phyloP scores from a whole-genome alignment of 75 land plant species.

The Isoetes taiwanensis region DNA sequence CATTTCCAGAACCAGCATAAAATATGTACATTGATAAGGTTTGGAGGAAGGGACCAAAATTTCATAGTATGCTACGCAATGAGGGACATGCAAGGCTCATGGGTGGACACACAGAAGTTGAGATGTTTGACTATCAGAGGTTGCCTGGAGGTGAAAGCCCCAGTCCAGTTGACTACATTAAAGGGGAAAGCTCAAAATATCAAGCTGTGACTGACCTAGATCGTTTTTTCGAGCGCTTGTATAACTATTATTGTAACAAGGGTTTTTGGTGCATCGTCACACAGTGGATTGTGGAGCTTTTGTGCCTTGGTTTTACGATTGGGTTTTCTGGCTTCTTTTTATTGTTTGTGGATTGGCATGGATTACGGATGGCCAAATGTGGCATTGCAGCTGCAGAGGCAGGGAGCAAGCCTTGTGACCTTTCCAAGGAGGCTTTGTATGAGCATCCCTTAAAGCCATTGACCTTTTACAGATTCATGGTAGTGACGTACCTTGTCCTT shows the following conservation, averaged over 20 bases:
- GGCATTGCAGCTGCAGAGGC: slow-evolving; percentile 83
- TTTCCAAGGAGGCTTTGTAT: slow-evolving; percentile 62
- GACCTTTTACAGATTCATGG: slow-evolving; percentile 47
- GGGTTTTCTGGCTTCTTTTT: slow-evolving; percentile 82
- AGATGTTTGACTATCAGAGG: slow-evolving; percentile 61
- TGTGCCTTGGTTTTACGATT: slow-evolving; percentile 64
- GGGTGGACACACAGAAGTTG: slow-evolving; percentile 36
- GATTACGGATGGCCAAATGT: slow-evolving; percentile 74
- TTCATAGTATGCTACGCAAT: not conserved
- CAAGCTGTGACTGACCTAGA: slow-evolving; percentile 83
- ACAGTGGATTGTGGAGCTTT: slow-evolving; percentile 79
- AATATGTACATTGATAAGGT: no score
- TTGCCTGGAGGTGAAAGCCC: slow-evolving; percentile 61
- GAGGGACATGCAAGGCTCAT: not conserved
- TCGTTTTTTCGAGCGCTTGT: slow-evolving; percentile 81
- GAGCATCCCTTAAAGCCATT: slow-evolving; percentile 73
- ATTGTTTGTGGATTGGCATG: slow-evolving; percentile 81
- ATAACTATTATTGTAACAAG: slow-evolving; percentile 81
- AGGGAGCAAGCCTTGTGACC: slow-evolving; percentile 71
- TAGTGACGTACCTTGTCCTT: slow-evolving; percentile 60
- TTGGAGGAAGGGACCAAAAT: not conserved
- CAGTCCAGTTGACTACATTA: slow-evolving; percentile 69
- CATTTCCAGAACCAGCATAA: no score
- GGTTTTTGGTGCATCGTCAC: slow-evolving; percentile 86
- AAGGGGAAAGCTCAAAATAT: slow-evolving; percentile 51